phyloP scores from a whole-genome alignment of 306 rosid species.

The Lathyrus sativus region DNA sequence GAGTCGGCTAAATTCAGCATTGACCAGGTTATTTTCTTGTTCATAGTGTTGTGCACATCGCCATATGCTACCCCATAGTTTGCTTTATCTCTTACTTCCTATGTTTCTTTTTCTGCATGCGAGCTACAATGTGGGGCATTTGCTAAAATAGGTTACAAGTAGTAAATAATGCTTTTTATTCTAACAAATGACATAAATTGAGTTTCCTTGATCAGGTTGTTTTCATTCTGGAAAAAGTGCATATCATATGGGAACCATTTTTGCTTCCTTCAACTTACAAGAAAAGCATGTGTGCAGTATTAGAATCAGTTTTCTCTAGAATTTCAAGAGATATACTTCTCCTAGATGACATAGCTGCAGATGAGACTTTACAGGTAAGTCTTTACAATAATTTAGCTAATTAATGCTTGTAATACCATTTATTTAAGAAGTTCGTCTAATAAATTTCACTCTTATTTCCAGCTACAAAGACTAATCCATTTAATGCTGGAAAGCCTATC shows the following conservation, averaged over 20 bases:
- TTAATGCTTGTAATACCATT: not conserved
- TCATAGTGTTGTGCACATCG: constrained; percentile 5
- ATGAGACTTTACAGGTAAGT: constrained; percentile 87
- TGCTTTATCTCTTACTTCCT: constrained; percentile 22
- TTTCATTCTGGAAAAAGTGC: constrained; percentile 86
- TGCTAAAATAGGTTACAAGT: constrained; percentile 20
- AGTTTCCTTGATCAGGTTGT: constrained; percentile 65
- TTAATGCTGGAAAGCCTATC: constrained; percentile 24
- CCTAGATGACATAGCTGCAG: constrained; percentile 94
- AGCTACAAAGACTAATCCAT: constrained; percentile 28
- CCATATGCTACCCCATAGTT: constrained; percentile 24
- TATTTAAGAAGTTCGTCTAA: not conserved
- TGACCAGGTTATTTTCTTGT: constrained; percentile 71
- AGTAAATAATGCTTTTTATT: constrained; percentile 25
- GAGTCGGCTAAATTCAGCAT: constrained; percentile 85
- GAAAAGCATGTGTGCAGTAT: constrained; percentile 73
- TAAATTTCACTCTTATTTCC: not conserved
- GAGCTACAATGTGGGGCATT: not conserved
- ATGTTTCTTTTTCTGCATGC: not conserved
- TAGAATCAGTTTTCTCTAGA: constrained; percentile 85
- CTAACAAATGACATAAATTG: constrained; percentile 34
- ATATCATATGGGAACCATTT: constrained; percentile 93
- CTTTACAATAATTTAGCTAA: not conserved
- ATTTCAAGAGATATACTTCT: constrained; percentile 72
- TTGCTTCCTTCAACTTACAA: constrained; percentile 78